Evolutionary conservation across 2,329 filamentous ascomycete genomes (phyloP).

Genomic region (Ophiognomonia clavigignenti-juglandacearum): DNA sequence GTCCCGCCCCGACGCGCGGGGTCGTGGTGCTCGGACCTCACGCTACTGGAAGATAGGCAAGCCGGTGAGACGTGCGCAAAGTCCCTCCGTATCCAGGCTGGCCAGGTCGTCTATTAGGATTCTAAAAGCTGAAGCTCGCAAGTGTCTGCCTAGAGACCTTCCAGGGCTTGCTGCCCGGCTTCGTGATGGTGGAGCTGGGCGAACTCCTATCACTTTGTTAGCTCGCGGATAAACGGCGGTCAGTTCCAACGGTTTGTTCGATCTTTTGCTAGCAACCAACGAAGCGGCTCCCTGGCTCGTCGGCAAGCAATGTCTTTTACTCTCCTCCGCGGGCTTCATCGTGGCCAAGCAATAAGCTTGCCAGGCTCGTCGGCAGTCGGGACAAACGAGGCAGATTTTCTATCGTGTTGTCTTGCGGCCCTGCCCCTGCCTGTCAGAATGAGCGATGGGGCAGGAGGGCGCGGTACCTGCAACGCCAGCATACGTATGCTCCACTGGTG

Average conservation of each 20-base stretch:
- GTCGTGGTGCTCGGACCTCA: slow-evolving; percentile 7
- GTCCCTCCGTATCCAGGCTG: no score
- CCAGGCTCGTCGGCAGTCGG: no score
- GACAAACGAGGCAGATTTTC: no score
- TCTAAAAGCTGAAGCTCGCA: not conserved
- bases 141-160: not conserved
- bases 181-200: slow-evolving; percentile 11
- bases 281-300: slow-evolving; percentile 2
- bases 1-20: slow-evolving; percentile 10
- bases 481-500: slow-evolving; percentile 8
- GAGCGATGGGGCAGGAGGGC: slow-evolving; percentile 2
- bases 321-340: not conserved
- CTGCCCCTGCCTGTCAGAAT: not conserved
- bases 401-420: no score
- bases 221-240: slow-evolving; percentile 14
- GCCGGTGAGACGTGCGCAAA: slow-evolving; percentile 13
- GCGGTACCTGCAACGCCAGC: slow-evolving; percentile 13
- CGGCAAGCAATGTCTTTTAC: slow-evolving; percentile 5
- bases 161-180: no score
- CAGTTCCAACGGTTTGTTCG: slow-evolving; percentile 11
- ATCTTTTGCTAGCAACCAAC: not conserved
- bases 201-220: not conserved
- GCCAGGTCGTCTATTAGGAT: no score
- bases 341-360: no score
- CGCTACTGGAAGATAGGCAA: slow-evolving; percentile 3